Conservation (phyloP, 352 stramenopile species). For the Globisporangium lucens region DNA sequence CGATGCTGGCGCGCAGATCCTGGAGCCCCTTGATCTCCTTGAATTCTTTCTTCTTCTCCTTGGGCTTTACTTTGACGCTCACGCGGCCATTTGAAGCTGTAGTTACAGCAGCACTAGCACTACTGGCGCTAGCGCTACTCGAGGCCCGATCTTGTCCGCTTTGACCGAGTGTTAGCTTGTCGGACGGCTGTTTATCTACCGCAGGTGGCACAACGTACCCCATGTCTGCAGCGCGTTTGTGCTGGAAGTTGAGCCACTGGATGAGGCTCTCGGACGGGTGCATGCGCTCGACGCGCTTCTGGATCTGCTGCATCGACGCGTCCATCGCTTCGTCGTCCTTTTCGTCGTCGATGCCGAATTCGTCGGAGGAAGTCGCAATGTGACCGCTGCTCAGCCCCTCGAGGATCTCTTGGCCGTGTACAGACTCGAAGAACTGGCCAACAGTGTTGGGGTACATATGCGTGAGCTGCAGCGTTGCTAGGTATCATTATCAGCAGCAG, state of each 20-base stretch:
- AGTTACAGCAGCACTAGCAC: background rate
- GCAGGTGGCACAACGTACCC: conserved; percentile 10
- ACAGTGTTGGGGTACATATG: conserved; percentile 62
- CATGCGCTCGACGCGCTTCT: conserved; percentile 37
- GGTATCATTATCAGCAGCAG: background rate
- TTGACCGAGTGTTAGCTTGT: background rate
- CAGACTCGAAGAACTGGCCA: conserved; percentile 50
- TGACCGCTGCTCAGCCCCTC: conserved; percentile 56
- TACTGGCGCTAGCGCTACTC: background rate
- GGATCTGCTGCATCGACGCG: conserved; percentile 26
- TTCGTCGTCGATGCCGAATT: conserved; percentile 35
- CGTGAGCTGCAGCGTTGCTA: conserved; percentile 57
- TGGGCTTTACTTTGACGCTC: conserved; percentile 26
- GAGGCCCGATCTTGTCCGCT: background rate
- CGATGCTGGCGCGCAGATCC: conserved; percentile 49
- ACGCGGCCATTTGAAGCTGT: background rate
- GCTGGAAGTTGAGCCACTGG: conserved; percentile 72
- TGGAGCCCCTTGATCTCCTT: conserved; percentile 67
- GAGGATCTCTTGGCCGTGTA: conserved; percentile 54
- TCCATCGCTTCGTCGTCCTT: conserved; percentile 39
- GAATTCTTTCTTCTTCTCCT: conserved; percentile 66
- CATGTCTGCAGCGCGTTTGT: conserved; percentile 39
- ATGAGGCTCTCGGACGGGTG: conserved; percentile 58
- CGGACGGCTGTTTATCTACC: background rate
- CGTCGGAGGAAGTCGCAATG: conserved; percentile 42